These are phyloP conservation scores for Telfairia occidentalis DNA, from an alignment of 331 rosid genomes.

Conservation along the genomic window DNA sequence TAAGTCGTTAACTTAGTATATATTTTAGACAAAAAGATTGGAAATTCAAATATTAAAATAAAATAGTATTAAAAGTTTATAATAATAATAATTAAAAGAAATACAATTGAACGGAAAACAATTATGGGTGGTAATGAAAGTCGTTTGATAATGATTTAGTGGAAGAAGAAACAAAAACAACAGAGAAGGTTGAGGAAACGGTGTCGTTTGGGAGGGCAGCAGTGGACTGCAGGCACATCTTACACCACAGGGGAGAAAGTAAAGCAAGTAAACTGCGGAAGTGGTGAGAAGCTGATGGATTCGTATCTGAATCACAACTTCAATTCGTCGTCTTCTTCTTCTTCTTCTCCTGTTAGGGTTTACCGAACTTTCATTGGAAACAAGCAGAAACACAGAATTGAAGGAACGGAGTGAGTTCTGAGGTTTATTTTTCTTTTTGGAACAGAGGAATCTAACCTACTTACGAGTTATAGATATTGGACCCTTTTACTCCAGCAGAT, in stretches of 20 bases:
- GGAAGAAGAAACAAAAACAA: not conserved
- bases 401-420: not conserved
- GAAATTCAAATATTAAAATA: too few species aligned
- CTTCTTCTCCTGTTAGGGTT: conserved; percentile 1
- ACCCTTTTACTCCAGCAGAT: not conserved
- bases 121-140: not conserved
- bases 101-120: not conserved
- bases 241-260: not conserved
- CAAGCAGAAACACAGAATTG: not conserved
- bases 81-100: not conserved
- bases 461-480: not conserved
- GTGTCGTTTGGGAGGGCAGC: not conserved
- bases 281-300: conserved; percentile 8
- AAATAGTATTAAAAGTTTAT: not conserved
- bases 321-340: not conserved
- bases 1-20: too few species aligned
- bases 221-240: not conserved
- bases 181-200: not conserved
- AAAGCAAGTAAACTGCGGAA: not conserved
- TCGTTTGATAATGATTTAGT: not conserved
- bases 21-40: too few species aligned
- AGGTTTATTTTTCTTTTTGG: not conserved
- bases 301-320: not conserved
- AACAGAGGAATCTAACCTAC: conserved; percentile 4
- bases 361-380: not conserved